Percentiles rank a stretch among this genome's conserved stretches.
These are phyloP conservation scores for Trichophyton mentagrophytes DNA, from an alignment of 2,329 filamentous ascomycete genomes.

Conservation along the genomic window DNA sequence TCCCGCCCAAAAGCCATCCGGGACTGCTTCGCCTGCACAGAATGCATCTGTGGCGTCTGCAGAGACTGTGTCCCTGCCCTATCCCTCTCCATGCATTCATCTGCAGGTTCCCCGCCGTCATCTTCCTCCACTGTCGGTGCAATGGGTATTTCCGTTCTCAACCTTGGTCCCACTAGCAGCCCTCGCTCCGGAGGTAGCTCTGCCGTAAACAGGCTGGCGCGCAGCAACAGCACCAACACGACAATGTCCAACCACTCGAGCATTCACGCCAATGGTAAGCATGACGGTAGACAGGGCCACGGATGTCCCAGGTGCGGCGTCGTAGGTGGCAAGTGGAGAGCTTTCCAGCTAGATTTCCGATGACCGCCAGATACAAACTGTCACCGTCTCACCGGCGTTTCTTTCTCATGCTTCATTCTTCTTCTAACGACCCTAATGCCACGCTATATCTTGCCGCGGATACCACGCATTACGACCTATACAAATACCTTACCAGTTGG, in stretches of 20 bases:
- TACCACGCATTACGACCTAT: not conserved
- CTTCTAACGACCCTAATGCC: conserved; percentile 3
- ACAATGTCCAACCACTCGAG: conserved; percentile 1
- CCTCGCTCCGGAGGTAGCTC: conserved; percentile 11
- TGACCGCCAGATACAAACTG: conserved; percentile 16
- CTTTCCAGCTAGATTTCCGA: conserved; percentile 37
- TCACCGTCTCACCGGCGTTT: not conserved
- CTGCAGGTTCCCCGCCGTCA: not conserved
- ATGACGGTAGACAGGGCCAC: conserved; percentile 18
- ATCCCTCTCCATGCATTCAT: conserved; percentile 21
- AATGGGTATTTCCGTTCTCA: conserved; percentile 24
- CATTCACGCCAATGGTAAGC: conserved; percentile 17
- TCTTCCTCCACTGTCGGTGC: conserved; percentile 16
- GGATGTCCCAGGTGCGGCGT: conserved; percentile 36
- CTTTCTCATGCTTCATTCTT: conserved; percentile 13
- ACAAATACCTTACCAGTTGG: not conserved
- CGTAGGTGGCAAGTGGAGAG: conserved; percentile 36
- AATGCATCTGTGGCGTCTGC: conserved; percentile 90
- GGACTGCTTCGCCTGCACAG: conserved; percentile 85
- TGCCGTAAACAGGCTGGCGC: not conserved
- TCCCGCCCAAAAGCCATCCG: conserved; percentile 62
- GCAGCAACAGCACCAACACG: not conserved
- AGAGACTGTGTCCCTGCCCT: conserved; percentile 56
- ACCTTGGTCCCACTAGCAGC: conserved; percentile 25
- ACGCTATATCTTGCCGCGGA: not conserved